phyloP scores from a whole-genome alignment of 306 rosid genomes.

The Ziziphus jujuba region DNA sequence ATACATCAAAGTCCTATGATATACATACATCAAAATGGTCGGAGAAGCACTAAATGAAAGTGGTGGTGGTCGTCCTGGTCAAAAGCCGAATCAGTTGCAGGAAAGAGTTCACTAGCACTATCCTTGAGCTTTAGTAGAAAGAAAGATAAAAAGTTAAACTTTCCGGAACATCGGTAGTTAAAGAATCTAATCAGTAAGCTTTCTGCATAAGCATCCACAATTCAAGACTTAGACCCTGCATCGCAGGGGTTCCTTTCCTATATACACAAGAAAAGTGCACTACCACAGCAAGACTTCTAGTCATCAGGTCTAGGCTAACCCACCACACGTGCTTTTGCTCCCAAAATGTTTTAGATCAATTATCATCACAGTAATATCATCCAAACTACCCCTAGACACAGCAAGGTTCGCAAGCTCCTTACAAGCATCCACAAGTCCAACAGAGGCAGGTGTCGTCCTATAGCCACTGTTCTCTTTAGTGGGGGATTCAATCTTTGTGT shows the following conservation, averaged over 20 bases:
- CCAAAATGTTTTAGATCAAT: slow-evolving; percentile 51
- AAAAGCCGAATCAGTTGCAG: not conserved
- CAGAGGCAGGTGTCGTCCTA: slow-evolving; percentile 23
- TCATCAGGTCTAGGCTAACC: slow-evolving; percentile 2
- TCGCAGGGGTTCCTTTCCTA: not conserved
- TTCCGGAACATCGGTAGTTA: not conserved
- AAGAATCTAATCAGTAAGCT: not conserved
- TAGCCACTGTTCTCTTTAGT: slow-evolving; percentile 29
- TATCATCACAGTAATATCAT: slow-evolving; percentile 66
- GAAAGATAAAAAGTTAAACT: too few species aligned
- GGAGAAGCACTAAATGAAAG: not conserved
- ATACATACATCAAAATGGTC: slow-evolving; percentile 5
- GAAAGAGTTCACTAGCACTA: not conserved
- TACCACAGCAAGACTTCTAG: not conserved
- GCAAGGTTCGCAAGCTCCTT: slow-evolving; percentile 65
- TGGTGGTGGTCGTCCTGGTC: slow-evolving; percentile 3
- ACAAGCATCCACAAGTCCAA: slow-evolving; percentile 53
- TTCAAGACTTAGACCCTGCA: not conserved
- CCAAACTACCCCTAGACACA: slow-evolving; percentile 52
- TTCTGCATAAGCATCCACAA: not conserved
- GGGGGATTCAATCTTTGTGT: slow-evolving; percentile 38
- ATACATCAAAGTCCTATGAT: not conserved
- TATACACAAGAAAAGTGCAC: not conserved
- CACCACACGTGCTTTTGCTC: slow-evolving; percentile 16
- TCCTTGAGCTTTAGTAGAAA: slow-evolving; percentile 1